phyloP scores from a whole-genome alignment of 257 asterid genomes.

The Solanum gandarillasii region DNA sequence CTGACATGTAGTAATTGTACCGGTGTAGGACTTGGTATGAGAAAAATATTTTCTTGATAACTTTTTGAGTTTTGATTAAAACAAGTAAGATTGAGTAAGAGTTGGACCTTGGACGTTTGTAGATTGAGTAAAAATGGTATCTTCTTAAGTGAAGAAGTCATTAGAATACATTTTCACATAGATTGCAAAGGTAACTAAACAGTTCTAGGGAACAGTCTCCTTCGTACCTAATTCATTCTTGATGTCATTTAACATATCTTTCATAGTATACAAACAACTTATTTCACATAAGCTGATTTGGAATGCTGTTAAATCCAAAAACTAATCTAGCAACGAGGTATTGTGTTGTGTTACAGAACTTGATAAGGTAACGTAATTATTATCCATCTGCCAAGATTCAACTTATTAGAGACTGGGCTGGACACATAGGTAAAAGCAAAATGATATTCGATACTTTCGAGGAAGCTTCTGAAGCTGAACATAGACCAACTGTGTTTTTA shows the following conservation, averaged over 20 bases:
- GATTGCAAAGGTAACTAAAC: background rate
- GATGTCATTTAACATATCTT: background rate
- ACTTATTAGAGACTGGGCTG: background rate
- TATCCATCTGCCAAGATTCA: background rate
- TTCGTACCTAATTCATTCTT: background rate
- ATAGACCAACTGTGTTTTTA: background rate
- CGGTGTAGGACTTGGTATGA: background rate
- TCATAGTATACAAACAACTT: background rate
- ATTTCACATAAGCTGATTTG: background rate
- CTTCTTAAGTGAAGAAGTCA: background rate
- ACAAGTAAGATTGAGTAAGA: background rate
- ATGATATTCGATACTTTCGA: background rate
- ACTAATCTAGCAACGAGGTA: background rate
- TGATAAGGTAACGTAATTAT: background rate
- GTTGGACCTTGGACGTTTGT: background rate
- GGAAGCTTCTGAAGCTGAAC: background rate
- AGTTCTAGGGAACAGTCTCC: background rate
- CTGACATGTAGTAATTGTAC: background rate
- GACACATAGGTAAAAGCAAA: background rate
- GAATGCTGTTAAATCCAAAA: background rate
- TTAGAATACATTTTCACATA: background rate
- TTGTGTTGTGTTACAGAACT: background rate
- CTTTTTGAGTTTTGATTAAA: background rate
- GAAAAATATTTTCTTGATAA: too few species aligned
- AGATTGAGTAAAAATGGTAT: background rate